Evolutionary conservation across 2,329 filamentous ascomycete genomes (phyloP).

Genomic region (Cercospora canescens): DNA sequence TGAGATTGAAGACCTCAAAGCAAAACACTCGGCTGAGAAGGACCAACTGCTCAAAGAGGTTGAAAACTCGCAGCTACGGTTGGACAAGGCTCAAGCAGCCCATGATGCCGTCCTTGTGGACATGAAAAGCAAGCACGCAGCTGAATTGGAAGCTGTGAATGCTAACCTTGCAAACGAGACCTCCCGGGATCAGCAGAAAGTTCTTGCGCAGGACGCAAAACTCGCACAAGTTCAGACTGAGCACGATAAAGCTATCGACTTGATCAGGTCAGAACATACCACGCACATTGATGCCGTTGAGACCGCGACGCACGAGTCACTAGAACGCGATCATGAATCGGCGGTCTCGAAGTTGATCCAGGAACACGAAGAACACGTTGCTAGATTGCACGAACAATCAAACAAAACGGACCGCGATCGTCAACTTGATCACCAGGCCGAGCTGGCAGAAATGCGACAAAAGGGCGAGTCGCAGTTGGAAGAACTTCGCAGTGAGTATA

Average conservation of each 20-base stretch:
- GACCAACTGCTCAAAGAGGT: conserved; percentile 8
- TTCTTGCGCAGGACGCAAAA: conserved; percentile 7
- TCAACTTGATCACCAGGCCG: conserved; percentile 5
- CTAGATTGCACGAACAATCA: conserved; percentile 9
- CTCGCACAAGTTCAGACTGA: conserved; percentile 11
- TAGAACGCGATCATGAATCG: conserved; percentile 2
- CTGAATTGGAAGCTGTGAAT: conserved; percentile 6
- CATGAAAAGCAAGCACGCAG: conserved; percentile 7
- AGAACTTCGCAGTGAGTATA: conserved; percentile 11
- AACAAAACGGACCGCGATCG: conserved; percentile 1
- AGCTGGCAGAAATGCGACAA: conserved; percentile 2
- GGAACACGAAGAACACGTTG: conserved; percentile 6
- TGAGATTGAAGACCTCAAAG: conserved; percentile 13
- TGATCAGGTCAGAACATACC: conserved; percentile 5
- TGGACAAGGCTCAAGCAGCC: conserved; percentile 3
- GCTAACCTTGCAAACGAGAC: conserved; percentile 15
- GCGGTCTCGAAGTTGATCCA: not conserved
- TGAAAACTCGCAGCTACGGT: conserved; percentile 10
- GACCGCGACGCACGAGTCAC: not conserved
- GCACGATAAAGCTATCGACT: not conserved
- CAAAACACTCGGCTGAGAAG: conserved; percentile 1
- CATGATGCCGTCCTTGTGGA: conserved; percentile 12
- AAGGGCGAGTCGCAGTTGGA: conserved; percentile 10
- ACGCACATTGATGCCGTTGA: conserved; percentile 1
- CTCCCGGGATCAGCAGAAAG: not conserved